Evolutionary conservation across 768 basidiomycete species (phyloP), one percentile per base, ranked within the genome.

Genomic region (Amanita rimosa): DNA sequence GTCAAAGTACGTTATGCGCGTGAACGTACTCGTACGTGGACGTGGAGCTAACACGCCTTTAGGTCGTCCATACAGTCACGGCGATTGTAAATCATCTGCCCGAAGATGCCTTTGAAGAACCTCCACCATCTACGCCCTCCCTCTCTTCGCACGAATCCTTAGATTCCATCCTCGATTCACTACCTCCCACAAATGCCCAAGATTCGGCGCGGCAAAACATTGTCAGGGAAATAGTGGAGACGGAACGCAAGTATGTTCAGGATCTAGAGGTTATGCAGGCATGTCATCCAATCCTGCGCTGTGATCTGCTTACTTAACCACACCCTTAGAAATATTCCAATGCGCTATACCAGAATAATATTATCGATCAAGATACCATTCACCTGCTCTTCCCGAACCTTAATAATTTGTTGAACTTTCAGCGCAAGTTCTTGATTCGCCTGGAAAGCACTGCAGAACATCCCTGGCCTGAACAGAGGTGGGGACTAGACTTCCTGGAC

Each of bases 211-310:
- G 87, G 47, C 80, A 79, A 62, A 85, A 85, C 54, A 85, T 86
- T 52, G 76, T 93, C 52, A 76, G 78, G 59, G 96, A 99, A 66
- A 80, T 97, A 56, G 78, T 98, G 42, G 87, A 90, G 64, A 97
- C 92, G 0, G 96, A 99, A 64, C 82, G 90, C 56, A 92, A 92
- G 67, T 98, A 91, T 63, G 95, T 98, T 4, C 85, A 90, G 64
- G 96, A 98, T 67, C 71, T 99, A 54, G 93, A 96, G 64, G 82
- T 92, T 59, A 87, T 98, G 75, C 93, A 95, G 78, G 93, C 91
- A 55, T 59, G 82, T 61, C 47, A 34, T 58, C 42, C 52, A 44
- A 13, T 52, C 39, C 17, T 2, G 49, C 48, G 40, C 48, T 51
- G 6, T 55, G 41, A 24, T 16, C 19, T 8, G 42, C 42, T 48